These are phyloP conservation scores for Colletotrichum somersetense DNA, from an alignment of 2,329 filamentous ascomycete genomes.

Conservation along the genomic window DNA sequence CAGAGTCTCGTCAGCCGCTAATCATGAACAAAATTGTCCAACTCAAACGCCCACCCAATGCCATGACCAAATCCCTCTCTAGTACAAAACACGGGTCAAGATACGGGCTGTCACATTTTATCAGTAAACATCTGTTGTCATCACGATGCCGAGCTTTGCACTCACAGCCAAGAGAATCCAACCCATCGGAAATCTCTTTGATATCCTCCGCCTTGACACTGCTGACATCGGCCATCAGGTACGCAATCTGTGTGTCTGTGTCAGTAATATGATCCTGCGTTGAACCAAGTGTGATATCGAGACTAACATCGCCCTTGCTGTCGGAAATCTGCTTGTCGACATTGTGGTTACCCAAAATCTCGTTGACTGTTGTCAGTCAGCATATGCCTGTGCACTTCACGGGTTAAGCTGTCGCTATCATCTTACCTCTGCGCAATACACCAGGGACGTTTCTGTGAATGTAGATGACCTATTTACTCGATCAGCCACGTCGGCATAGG, in stretches of 20 bases:
- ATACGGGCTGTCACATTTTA: slow-evolving; percentile 54
- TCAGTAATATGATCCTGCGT: slow-evolving; percentile 40
- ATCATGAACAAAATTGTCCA: slow-evolving; percentile 15
- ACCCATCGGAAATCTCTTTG: slow-evolving; percentile 84
- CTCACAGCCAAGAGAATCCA: slow-evolving; percentile 86
- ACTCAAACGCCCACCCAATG: slow-evolving; percentile 30
- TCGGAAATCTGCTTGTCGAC: slow-evolving; percentile 99
- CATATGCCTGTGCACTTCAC: not conserved
- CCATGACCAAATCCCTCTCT: slow-evolving; percentile 34
- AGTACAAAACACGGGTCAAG: slow-evolving; percentile 63
- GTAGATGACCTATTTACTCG: slow-evolving; percentile 77
- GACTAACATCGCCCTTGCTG: slow-evolving; percentile 84
- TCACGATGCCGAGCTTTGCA: slow-evolving; percentile 39
- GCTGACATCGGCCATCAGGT: slow-evolving; percentile 98
- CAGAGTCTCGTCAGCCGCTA: slow-evolving; percentile 15
- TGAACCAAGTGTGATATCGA: not conserved
- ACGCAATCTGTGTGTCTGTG: slow-evolving; percentile 73
- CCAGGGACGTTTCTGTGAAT: slow-evolving; percentile 97
- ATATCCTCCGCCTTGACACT: slow-evolving; percentile 84
- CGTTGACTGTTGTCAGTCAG: slow-evolving; percentile 75
- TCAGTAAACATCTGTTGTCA: slow-evolving; percentile 20
- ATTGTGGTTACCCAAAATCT: slow-evolving; percentile 94
- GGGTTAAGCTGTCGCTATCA: not conserved
- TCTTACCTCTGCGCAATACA: slow-evolving; percentile 83
- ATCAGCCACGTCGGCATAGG: slow-evolving; percentile 35